Base-by-base conservation (phyloP, 2,329 filamentous ascomycete species). In the Claviceps capensis region DNA sequence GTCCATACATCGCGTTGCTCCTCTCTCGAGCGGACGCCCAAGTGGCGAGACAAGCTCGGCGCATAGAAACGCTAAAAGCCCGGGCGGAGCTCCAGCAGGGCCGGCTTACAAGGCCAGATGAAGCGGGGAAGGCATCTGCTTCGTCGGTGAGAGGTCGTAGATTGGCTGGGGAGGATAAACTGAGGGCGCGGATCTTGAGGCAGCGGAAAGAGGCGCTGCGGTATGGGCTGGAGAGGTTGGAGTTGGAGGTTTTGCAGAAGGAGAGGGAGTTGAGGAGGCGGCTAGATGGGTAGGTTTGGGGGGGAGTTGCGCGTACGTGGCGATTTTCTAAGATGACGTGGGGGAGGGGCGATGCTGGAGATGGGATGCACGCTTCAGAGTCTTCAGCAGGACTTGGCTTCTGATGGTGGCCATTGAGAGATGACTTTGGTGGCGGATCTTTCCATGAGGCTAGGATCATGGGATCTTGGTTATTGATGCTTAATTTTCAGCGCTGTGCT, bases 141-240 rank as follows among this genome's bases (percentile, higher is more conserved):
- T 53, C 57, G 4, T 53, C 57, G 4, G 53, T 54, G 47, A 48
- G 54, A 46, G 54, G 60, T 50, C 60, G 62, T 52, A 60, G 61
- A 60, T 72, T 88, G 55, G 81, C 80, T 36, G 69, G 67, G 2
- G 72, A 74, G 57, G 73, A 74, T 45, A 73, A 71, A 59, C 62
- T 81, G 48, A 67, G 74, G 19, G 76, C 74, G 2, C 70, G 74
- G 60, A 83, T 86, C 56, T 67, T 93, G 52, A 74, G 80, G 53
- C 86, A 89, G 72, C 85, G 88, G 68, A 91, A 88, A 68, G 88
- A 95, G 67, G 80, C 88, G 48, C 69, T 95, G 59, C 83, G 86
- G 64, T 95, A 94, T 71, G 85, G 87, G 30, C 87, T 95, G 17
- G 88, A 93, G 64, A 77, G 89, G 55, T 67, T 96, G 57, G 87